Base-by-base conservation (phyloP, 345 rosid genomes). In the Gossypium raimondii region DNA sequence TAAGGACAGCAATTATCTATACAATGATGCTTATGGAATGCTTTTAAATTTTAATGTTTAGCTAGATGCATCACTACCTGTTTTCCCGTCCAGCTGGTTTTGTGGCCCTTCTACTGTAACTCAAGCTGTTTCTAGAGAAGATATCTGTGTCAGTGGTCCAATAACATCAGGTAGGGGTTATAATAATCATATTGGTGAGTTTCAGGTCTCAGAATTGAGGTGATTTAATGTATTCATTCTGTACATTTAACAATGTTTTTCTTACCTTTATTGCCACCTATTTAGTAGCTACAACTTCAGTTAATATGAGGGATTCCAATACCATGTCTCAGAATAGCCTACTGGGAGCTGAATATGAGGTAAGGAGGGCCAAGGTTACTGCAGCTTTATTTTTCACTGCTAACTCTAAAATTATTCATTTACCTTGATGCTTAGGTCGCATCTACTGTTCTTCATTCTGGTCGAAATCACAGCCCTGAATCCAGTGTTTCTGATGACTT, bases 401-500 rank as follows among this genome's bases (percentile, higher is more conserved):
- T 50, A 69, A 16, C 16, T 69, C 24, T 69, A 51, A 48, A 67
- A 69, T 27, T 67, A 1, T 51, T 69, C 14, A 0, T 69, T 69
- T 69, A 20, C 62, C 9, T 65, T 41, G 18, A 3, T 52, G 64
- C 72, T 77, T 17, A 86, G 85, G 83, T 65, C 65, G 74, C 63
- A 56, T 78, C 80, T 67, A 41, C 67, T 50, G 65, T 44, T 47
- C 73, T 59, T 52, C 62, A 59, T 63, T 77, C 75, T 67, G 75
- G 71, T 70, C 75, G 18, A 67, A 59, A 56, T 76, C 73, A 34
- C 68, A 64, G 71, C 65, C 67, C 16, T 24, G 25, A 6, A 44
- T n/a, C 68, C 76, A 41, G 18, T 20, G 16, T 70, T 34, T 77
- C 80, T 24, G 67, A 56, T 64, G 91, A 89, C 80, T 86, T 85